Percentiles rank a stretch among this genome's conserved stretches.
phyloP scores from a whole-genome alignment of 2,329 filamentous ascomycete genomes.

The Fusarium dlaminii region DNA sequence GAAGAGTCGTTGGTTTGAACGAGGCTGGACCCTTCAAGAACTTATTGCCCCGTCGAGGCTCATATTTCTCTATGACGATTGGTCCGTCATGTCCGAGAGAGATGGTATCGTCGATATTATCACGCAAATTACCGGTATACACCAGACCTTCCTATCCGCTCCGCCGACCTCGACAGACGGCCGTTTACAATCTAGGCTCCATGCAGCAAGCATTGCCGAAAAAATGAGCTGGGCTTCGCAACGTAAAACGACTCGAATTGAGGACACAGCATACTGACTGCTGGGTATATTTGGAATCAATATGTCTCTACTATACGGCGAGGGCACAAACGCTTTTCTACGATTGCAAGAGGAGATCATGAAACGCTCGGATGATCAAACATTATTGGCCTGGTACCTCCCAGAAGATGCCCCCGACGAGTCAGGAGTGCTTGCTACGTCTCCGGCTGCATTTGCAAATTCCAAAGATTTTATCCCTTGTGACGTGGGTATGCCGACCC shows the following conservation, averaged over 20 bases:
- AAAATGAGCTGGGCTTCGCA: not conserved
- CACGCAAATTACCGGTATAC: not conserved
- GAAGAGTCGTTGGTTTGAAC: not conserved
- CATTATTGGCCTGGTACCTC: not conserved
- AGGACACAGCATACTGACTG: not conserved
- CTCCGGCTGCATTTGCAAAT: not conserved
- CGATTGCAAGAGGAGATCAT: not conserved
- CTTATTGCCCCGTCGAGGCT: not conserved
- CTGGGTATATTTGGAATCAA: not conserved
- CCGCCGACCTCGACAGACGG: fast-evolving
- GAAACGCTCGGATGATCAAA: not conserved
- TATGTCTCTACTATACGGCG: not conserved
- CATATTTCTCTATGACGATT: not conserved
- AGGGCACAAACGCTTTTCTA: not conserved
- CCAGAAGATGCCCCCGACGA: not conserved
- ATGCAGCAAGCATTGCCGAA: not conserved
- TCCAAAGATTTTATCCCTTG: not conserved
- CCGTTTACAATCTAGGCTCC: not conserved
- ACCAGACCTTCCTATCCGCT: not conserved
- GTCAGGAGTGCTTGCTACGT: not conserved
- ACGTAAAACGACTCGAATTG: not conserved
- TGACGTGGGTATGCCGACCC: not conserved
- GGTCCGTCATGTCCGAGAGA: not conserved
- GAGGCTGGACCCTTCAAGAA: not conserved
- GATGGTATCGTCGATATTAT: fast-evolving